Percentiles rank a stretch among this genome's conserved stretches.
Evolutionary conservation across 495 filamentous ascomycete species (phyloP).

Genomic region (Aspergillus incahuasiensis): DNA sequence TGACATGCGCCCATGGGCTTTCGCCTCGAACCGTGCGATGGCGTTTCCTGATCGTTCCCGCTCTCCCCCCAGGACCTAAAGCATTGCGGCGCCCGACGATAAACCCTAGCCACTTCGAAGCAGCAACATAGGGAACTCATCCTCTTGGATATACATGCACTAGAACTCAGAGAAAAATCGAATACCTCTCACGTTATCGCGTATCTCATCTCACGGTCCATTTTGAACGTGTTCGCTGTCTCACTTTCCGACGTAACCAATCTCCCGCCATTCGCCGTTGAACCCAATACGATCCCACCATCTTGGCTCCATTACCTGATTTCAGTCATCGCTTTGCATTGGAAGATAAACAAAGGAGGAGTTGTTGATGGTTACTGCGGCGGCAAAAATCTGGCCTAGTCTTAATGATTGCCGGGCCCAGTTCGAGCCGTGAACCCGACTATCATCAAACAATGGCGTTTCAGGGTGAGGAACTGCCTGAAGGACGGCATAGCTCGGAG

Average conservation of each 20-base stretch:
- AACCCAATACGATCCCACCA: not conserved
- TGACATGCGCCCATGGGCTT: constrained; percentile 15
- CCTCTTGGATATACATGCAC: not conserved
- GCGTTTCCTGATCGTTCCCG: constrained; percentile 21
- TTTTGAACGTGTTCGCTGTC: not conserved
- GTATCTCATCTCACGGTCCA: not conserved
- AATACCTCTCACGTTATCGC: not conserved
- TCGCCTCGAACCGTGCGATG: constrained; percentile 22
- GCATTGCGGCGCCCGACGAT: constrained; percentile 25
- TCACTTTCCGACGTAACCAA: not conserved
- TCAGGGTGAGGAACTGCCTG: constrained; percentile 28
- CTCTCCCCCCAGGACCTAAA: constrained; percentile 25
- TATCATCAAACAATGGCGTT: constrained; percentile 29
- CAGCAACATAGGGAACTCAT: constrained; percentile 4
- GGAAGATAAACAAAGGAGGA: not conserved
- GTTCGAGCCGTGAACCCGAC: constrained; percentile 1
- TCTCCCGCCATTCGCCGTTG: not conserved
- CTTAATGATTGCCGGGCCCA: not conserved
- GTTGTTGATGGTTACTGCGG: not conserved
- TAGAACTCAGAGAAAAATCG: not conserved
- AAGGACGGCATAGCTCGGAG: constrained; percentile 41
- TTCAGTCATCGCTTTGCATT: not conserved
- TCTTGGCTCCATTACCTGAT: not conserved
- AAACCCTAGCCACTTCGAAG: constrained; percentile 17
- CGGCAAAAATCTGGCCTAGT: not conserved